A percentile compares a stretch with the other conserved stretches of the same genome.
Conservation (phyloP, 2,329 filamentous ascomycete genomes). For the Thielaviopsis musarum region DNA sequence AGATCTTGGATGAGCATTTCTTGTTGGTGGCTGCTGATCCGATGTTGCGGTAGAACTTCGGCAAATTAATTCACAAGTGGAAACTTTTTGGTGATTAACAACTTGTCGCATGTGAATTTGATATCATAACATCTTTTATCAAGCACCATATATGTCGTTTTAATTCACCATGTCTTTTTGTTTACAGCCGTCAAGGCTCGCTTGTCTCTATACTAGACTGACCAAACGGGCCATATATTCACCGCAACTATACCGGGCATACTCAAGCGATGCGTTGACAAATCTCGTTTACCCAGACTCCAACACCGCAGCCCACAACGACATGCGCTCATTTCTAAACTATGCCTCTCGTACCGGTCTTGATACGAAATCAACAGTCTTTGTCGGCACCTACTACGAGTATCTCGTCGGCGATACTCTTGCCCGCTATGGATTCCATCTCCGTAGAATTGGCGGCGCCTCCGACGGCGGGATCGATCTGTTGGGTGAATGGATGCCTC, state of each 20-base stretch:
- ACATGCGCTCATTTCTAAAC: constrained; percentile 46
- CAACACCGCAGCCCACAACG: constrained; percentile 29
- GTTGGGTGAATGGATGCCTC: constrained; percentile 51
- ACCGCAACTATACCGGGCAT: not conserved
- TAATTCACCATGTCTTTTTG: too few relatives aligned
- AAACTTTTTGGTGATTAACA: not conserved
- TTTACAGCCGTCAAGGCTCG: too few relatives aligned
- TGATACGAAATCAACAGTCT: constrained; percentile 39
- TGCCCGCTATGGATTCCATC: constrained; percentile 41
- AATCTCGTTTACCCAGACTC: constrained; percentile 8
- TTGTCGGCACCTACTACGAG: constrained; percentile 61
- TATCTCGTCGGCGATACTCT: constrained; percentile 47
- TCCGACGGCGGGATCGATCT: constrained; percentile 61
- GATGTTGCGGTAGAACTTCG: too few relatives aligned
- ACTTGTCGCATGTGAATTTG: too few relatives aligned
- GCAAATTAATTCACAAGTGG: not conserved
- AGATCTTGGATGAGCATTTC: too few relatives aligned
- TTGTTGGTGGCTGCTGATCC: not conserved
- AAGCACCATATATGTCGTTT: not conserved
- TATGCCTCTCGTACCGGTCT: constrained; percentile 43
- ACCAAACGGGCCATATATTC: not conserved
- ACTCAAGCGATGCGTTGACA: not conserved
- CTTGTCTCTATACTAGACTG: not conserved
- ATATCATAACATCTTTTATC: not conserved
- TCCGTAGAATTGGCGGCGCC: constrained; percentile 47